Base-by-base conservation (phyloP, 768 basidiomycete genomes). In the Gymnopilus junonius region DNA sequence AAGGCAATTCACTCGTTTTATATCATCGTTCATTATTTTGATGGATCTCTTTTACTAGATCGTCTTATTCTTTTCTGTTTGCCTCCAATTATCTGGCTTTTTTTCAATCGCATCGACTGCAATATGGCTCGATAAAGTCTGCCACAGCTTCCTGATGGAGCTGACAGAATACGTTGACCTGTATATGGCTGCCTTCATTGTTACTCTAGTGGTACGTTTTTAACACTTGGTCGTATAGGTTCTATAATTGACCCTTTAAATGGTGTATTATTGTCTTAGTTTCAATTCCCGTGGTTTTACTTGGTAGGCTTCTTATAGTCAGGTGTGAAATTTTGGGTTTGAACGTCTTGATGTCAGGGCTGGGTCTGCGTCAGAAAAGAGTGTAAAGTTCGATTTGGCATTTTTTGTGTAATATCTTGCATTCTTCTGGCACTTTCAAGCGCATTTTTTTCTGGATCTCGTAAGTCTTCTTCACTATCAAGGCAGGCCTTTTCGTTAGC, bases 101-200 rank as follows among this genome's bases (percentile, higher is more conserved):
- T 85, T 87, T 67, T 76, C 76, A 2, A 43, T 86, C 5, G 78
- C 81, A 7, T 79, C 81, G 15, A 75, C 80, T 2, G 77, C 71
- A 1, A 70, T 85, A 61, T 87, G 86, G 86, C 77, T 84, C 21
- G 76, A 80, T 65, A 83, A 84, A 68, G 75, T 83, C 8, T 76
- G 74, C 23, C 73, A 73, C 43, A 77, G 76, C 1, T 59, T 72
- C 11, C 71, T 83, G 37, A 72, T 70, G n/a, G 53, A 57, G 12
- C 64, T 82, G n/a, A 74, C 79, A 21, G 60, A 71, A 0, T 75
- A 81, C 58, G 67, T 71, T 35, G 67, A 61, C 14, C 25, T 82
- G 12, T 84, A 83, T 58, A 67, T 80, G n/a, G 81, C 72, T 0
- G 79, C 73, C 0, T 82, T 85, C 60, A 70, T 76, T 42, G 58